A percentile compares a stretch with the other conserved stretches of the same genome.
phyloP scores from a whole-genome alignment of 257 asterid genomes.

The Primulina huaijiensis region DNA sequence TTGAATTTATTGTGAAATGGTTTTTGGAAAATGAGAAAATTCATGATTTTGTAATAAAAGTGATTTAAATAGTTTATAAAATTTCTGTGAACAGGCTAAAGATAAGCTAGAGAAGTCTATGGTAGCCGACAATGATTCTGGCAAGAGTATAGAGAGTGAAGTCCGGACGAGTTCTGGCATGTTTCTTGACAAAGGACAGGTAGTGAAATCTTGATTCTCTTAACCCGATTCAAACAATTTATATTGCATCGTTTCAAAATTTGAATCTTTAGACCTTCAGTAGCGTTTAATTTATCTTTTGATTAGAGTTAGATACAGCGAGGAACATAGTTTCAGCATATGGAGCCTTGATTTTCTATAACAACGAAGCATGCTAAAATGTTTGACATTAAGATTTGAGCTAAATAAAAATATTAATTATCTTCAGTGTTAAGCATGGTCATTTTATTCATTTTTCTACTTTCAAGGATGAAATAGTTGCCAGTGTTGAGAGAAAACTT shows the following conservation, averaged over 20 bases:
- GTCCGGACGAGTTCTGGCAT: conserved; percentile 93
- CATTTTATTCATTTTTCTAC: neutral
- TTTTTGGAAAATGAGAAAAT: too few species aligned
- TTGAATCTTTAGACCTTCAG: neutral
- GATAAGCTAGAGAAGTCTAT: conserved; percentile 86
- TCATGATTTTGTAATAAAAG: too few species aligned
- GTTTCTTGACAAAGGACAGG: conserved; percentile 74
- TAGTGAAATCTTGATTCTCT: conserved; percentile 25
- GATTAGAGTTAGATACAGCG: neutral
- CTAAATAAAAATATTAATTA: neutral
- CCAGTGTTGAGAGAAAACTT: conserved; percentile 59
- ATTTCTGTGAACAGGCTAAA: conserved; percentile 58
- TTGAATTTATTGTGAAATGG: neutral
- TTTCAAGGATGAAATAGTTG: conserved; percentile 65
- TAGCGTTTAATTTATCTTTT: conserved; percentile 5
- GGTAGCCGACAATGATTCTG: conserved; percentile 92
- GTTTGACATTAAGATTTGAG: conserved; percentile 1
- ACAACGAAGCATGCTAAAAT: neutral
- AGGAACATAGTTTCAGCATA: neutral
- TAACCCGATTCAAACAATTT: conserved; percentile 14
- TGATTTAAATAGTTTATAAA: conserved; percentile 13
- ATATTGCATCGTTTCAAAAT: neutral
- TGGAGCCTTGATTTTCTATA: neutral
- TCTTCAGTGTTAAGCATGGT: neutral
- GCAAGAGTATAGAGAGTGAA: conserved; percentile 81